phyloP scores from a whole-genome alignment of 257 asterid genomes.

The Phtheirospermum japonicum region DNA sequence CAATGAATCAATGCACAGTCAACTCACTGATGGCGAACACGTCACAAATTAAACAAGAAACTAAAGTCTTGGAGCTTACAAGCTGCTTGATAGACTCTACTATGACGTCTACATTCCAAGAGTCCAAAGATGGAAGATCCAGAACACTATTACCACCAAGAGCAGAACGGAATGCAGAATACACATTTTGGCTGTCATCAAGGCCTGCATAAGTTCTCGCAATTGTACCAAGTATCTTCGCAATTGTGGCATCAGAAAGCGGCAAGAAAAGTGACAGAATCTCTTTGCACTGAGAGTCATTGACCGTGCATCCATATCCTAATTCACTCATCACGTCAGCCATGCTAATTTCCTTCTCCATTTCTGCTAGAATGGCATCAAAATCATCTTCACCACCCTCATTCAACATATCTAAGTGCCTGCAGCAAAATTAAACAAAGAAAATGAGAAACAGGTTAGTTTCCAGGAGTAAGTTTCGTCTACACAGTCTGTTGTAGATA shows the following conservation, averaged over 20 bases:
- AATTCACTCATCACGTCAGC: constrained; percentile 86
- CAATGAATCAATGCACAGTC: background rate
- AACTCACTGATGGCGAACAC: background rate
- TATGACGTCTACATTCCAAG: constrained; percentile 80
- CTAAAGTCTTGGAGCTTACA: constrained; percentile 44
- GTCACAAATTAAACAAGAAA: constrained; percentile 17
- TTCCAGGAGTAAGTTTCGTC: background rate
- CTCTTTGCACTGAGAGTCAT: constrained; percentile 78
- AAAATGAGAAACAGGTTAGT: constrained; percentile 2
- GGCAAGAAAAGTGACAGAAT: constrained; percentile 74
- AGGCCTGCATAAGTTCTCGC: constrained; percentile 64
- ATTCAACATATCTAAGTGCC: constrained; percentile 55
- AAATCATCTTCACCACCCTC: constrained; percentile 76
- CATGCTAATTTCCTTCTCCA: constrained; percentile 95
- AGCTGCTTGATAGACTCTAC: constrained; percentile 87
- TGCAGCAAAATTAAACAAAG: constrained; percentile 34
- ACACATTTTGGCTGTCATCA: constrained; percentile 66
- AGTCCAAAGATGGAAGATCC: constrained; percentile 51
- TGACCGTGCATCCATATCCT: constrained; percentile 88
- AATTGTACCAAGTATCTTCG: constrained; percentile 76
- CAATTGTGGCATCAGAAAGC: constrained; percentile 68
- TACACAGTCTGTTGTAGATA: constrained; percentile 2
- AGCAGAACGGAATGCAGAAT: constrained; percentile 71
- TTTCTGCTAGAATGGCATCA: constrained; percentile 82
- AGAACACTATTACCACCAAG: constrained; percentile 48